Evolutionary conservation across 192 early-diverging fungal species (phyloP).

Genomic region (Polychytrium aggregatum): DNA sequence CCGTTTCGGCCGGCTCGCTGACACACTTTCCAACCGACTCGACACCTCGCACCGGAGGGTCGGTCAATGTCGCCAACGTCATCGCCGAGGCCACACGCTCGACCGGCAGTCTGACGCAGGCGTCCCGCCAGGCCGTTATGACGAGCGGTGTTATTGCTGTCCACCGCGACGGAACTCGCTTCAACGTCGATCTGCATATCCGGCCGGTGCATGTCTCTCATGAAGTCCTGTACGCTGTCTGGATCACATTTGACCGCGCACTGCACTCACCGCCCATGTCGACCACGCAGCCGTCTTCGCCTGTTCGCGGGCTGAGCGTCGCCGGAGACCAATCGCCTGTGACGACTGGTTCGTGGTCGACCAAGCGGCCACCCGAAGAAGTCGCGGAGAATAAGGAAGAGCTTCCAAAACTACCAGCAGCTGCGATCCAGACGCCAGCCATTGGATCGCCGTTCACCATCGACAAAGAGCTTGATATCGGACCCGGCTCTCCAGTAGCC

Average conservation of each 20-base stretch:
- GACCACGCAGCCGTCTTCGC: constrained; percentile 7
- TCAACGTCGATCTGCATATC: constrained; percentile 51
- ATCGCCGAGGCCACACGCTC: no score
- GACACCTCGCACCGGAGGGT: no score
- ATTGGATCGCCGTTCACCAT: no score
- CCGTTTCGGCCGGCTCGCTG: no score
- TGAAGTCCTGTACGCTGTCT: constrained; percentile 41
- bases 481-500: no score
- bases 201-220: constrained; percentile 36
- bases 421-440: no score
- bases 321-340: constrained; percentile 6
- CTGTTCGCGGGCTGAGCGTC: background rate
- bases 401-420: constrained; percentile 6
- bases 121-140: constrained; percentile 9
- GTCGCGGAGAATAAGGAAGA: background rate
- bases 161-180: constrained; percentile 47
- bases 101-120: no score
- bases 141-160: constrained; percentile 35
- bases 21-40: no score
- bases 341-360: background rate
- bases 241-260: constrained; percentile 52
- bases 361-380: constrained; percentile 13
- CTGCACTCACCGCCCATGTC: constrained; percentile 28
- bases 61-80: no score
- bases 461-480: no score